Base-by-base conservation (phyloP, 352 stramenopile species). In the Phytopythium helicoides region DNA sequence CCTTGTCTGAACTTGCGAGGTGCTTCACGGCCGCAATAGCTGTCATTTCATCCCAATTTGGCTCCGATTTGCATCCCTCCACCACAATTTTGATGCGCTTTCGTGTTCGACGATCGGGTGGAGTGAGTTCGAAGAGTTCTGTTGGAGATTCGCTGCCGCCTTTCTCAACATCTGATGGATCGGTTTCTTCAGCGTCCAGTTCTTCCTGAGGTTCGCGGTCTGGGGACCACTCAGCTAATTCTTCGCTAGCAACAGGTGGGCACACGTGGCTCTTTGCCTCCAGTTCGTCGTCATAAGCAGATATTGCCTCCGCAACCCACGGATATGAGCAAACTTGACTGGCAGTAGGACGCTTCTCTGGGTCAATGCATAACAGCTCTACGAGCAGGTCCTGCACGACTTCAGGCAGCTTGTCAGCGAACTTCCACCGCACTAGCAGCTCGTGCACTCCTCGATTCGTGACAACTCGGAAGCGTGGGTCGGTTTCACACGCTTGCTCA, bases 401-500 rank as follows among this genome's bases (percentile, higher is more conserved):
- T 6, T 28, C 11, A 0, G 65, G 52, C 16, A 89, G 31, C 21
- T 56, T 54, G 11, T 62, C 48, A 26, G 75, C 61, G 26, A 84
- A 49, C 1, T 60, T 56, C 75, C 77, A 89, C 25, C 60, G 54
- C 12, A 52, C 39, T 14, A 86, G 39, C 16, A 86, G 55, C 3
- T 53, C 60, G 10, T 44, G 36, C 26, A 89, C 58, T 1, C 75
- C 78, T 15, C 64, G 57, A 23, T 56, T 52, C 34, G 69, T 54
- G 14, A 89, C 60, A 6, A 83, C 47, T 2, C 73, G 73, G 56
- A 86, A 89, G 8, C 77, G 75, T 8, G 73, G 73, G 53, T 89
- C 77, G 0, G 40, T 47, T 3, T 85, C 73, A 31, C 50, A 58
- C 1, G 75, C 60, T 9, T 51, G 58, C 56, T 77, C 73, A 12